A percentile compares a stretch with the other conserved stretches of the same genome.
These are phyloP conservation scores for Linderina pennispora DNA, from an alignment of 192 early-diverging fungal species.

Conservation along the genomic window DNA sequence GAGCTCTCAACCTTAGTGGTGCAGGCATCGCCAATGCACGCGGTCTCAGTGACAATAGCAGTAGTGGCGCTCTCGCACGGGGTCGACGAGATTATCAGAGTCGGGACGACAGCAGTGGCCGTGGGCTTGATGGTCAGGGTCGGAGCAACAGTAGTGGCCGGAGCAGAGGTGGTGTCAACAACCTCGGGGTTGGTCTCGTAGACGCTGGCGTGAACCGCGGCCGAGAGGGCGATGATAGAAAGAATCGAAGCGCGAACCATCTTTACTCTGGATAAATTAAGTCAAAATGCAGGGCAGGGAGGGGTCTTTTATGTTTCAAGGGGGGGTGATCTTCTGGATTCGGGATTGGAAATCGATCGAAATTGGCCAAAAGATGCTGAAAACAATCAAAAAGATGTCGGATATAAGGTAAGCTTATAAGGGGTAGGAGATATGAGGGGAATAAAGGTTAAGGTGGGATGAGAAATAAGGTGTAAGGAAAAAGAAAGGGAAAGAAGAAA, in stretches of 20 bases:
- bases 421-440: too few species aligned
- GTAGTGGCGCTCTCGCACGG: background rate
- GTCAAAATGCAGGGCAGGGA: conserved; percentile 1
- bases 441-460: too few species aligned
- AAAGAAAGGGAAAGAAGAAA: too few species aligned
- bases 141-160: conserved; percentile 5
- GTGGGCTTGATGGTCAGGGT: background rate
- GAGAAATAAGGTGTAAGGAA: too few species aligned
- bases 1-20: conserved; percentile 6
- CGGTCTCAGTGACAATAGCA: background rate
- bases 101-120: background rate
- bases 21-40: too few species aligned
- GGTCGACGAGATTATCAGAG: background rate
- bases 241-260: conserved; percentile 40
- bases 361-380: too few species aligned
- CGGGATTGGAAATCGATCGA: too few species aligned
- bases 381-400: too few species aligned
- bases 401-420: too few species aligned
- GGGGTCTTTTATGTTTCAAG: too few species aligned
- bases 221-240: conserved; percentile 36
- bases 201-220: conserved; percentile 15
- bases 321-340: too few species aligned
- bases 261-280: conserved; percentile 4
- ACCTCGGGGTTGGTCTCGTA: conserved; percentile 4
- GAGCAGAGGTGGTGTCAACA: background rate